Percentiles rank a stretch among this genome's conserved stretches.
Conservation (phyloP, 2,329 filamentous ascomycete genomes). For the Kalmusia sp. region DNA sequence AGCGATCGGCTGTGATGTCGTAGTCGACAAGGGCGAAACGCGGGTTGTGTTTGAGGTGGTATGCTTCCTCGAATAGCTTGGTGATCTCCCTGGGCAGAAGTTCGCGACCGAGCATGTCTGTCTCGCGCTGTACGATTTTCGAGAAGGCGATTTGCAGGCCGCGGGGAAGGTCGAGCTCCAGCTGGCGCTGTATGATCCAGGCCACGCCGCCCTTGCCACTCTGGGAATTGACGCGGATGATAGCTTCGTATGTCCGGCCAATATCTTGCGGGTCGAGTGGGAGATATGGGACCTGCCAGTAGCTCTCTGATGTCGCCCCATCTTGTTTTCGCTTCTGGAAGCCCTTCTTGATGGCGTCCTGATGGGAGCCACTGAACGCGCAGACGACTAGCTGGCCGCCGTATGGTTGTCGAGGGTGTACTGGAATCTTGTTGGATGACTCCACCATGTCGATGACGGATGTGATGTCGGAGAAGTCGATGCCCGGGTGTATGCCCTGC, state of each 20-base stretch:
- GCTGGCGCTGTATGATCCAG: conserved; percentile 88
- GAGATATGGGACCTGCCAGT: conserved; percentile 89
- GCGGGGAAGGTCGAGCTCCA: conserved; percentile 90
- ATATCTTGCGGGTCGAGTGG: conserved; percentile 93
- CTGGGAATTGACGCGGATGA: conserved; percentile 97
- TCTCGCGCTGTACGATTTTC: conserved; percentile 80
- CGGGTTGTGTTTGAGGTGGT: conserved; percentile 83
- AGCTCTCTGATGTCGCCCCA: conserved; percentile 66
- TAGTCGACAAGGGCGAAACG: conserved; percentile 91
- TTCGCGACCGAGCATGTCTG: conserved; percentile 83
- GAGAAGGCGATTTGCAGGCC: conserved; percentile 92
- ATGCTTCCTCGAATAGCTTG: conserved; percentile 84
- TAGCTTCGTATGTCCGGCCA: conserved; percentile 94
- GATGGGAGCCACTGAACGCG: conserved; percentile 90
- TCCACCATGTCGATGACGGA: conserved; percentile 88
- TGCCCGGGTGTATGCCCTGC: conserved; percentile 81
- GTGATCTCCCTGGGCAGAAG: conserved; percentile 84
- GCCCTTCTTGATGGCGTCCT: conserved; percentile 94
- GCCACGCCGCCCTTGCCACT: conserved; percentile 93
- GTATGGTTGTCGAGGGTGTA: conserved; percentile 89
- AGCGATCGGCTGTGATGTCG: conserved; percentile 85
- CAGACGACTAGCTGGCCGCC: conserved; percentile 90
- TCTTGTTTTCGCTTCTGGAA: conserved; percentile 74
- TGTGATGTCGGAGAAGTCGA: conserved; percentile 92
- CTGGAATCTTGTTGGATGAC: conserved; percentile 91